Conservation (phyloP, 305 asterid species). For the Fraxinus nigra region DNA sequence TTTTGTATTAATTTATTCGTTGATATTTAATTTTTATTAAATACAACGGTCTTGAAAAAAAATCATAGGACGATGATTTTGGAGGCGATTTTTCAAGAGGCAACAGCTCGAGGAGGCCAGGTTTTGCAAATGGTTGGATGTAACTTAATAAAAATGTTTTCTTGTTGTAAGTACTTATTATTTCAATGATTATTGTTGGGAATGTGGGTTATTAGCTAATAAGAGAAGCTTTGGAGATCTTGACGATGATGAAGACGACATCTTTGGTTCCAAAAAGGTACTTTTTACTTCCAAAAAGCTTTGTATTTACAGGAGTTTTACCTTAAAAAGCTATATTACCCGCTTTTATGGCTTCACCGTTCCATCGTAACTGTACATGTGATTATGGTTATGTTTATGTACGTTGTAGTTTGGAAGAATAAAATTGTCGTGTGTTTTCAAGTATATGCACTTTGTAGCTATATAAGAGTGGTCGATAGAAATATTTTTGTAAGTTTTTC, state of each 20-base stretch:
- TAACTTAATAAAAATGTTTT: neutral
- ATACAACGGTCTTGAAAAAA: neutral
- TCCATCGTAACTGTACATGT: neutral
- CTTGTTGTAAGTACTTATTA: neutral
- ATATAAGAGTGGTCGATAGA: neutral
- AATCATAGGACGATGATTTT: slow-evolving; percentile 60
- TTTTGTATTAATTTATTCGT: neutral
- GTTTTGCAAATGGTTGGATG: slow-evolving; percentile 27
- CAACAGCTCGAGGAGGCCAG: slow-evolving; percentile 47
- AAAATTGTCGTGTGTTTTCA: neutral
- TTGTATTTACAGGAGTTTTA: slow-evolving; percentile 5
- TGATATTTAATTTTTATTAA: slow-evolving; percentile 13
- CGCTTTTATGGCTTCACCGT: neutral
- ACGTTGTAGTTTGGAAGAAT: neutral
- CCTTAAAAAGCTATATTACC: neutral
- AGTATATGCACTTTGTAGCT: neutral
- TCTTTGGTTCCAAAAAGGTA: slow-evolving; percentile 85
- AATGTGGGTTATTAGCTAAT: slow-evolving; percentile 38
- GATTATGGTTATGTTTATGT: neutral
- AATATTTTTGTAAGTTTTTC: neutral
- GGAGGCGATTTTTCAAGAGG: slow-evolving; percentile 68
- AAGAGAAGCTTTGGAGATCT: slow-evolving; percentile 77
- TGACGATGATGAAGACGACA: slow-evolving; percentile 82
- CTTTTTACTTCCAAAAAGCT: neutral
- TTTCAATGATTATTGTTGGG: slow-evolving; percentile 1